Evolutionary conservation across 2,329 filamentous ascomycete species (phyloP).

Genomic region (Leptographium flavum): DNA sequence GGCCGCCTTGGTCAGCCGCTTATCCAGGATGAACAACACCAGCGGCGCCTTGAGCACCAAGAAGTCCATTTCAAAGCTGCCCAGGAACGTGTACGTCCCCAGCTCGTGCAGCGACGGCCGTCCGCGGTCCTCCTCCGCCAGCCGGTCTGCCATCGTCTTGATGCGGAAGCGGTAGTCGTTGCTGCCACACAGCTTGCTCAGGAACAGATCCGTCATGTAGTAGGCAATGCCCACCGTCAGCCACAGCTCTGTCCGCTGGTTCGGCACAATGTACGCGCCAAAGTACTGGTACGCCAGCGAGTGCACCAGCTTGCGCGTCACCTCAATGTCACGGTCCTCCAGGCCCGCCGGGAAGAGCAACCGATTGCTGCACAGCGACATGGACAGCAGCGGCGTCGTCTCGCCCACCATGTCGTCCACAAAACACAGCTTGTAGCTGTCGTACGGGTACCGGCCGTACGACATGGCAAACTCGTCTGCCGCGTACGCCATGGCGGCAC

Average conservation of each 20-base stretch:
- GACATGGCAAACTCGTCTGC: slow-evolving; percentile 85
- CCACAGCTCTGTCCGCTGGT: slow-evolving; percentile 72
- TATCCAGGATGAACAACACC: slow-evolving; percentile 87
- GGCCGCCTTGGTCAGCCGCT: slow-evolving; percentile 75
- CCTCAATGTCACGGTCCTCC: slow-evolving; percentile 71
- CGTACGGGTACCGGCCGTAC: slow-evolving; percentile 82
- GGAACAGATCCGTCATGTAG: slow-evolving; percentile 89
- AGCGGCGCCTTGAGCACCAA: slow-evolving; percentile 81
- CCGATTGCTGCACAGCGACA: slow-evolving; percentile 77
- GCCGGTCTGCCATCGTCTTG: slow-evolving; percentile 67
- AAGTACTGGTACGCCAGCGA: slow-evolving; percentile 87
- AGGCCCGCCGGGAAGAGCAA: slow-evolving; percentile 75
- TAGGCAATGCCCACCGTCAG: slow-evolving; percentile 78
- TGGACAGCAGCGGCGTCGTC: slow-evolving; percentile 61
- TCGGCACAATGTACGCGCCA: slow-evolving; percentile 80
- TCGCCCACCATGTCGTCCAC: slow-evolving; percentile 76
- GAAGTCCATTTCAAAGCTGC: slow-evolving; percentile 78
- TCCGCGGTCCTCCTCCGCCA: slow-evolving; percentile 68
- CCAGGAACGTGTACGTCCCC: slow-evolving; percentile 63
- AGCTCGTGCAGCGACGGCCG: slow-evolving; percentile 73
- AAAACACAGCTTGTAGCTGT: slow-evolving; percentile 86
- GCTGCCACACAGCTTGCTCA: slow-evolving; percentile 80
- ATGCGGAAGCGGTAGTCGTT: slow-evolving; percentile 89
- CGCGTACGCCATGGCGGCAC: slow-evolving; percentile 68
- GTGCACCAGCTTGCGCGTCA: slow-evolving; percentile 67